These are phyloP conservation scores for Albugo laibachii DNA, from an alignment of 352 stramenopile species.

Conservation along the genomic window DNA sequence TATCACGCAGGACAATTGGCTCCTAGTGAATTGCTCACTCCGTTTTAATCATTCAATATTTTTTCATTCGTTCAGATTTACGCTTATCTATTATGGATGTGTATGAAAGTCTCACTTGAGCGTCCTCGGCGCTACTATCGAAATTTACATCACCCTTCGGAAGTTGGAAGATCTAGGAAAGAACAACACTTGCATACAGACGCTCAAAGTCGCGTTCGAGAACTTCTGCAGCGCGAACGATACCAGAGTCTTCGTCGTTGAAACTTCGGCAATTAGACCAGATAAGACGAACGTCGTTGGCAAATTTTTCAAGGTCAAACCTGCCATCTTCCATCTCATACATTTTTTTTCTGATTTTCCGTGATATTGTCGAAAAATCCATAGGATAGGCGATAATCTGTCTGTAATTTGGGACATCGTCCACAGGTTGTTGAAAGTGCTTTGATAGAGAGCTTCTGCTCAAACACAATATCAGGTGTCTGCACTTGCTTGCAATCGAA, in stretches of 20 bases:
- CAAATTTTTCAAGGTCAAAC: conserved; percentile 30
- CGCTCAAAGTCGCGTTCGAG: conserved; percentile 42
- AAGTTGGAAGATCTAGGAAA: conserved; percentile 2
- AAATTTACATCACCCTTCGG: neutral
- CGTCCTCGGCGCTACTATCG: neutral
- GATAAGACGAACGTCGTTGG: conserved; percentile 56
- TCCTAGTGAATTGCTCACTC: too few relatives aligned
- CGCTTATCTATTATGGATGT: conserved; percentile 1
- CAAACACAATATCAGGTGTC: conserved; percentile 46
- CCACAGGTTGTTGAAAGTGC: conserved; percentile 51
- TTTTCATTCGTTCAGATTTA: too few relatives aligned
- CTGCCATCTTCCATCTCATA: conserved; percentile 33
- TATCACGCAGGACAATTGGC: too few relatives aligned
- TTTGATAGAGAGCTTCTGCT: conserved; percentile 63
- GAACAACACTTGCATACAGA: conserved; percentile 23
- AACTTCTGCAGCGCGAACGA: conserved; percentile 46
- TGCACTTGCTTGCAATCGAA: conserved; percentile 34
- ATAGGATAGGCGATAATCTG: conserved; percentile 64
- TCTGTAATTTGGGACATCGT: conserved; percentile 50
- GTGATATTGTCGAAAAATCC: conserved; percentile 53
- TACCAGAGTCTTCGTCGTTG: conserved; percentile 67
- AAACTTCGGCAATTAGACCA: conserved; percentile 74
- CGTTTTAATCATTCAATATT: too few relatives aligned
- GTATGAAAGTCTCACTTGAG: conserved; percentile 4
- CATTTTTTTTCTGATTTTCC: conserved; percentile 32